These are phyloP conservation scores for Tolypocladium tropicale DNA, from an alignment of 2,329 filamentous ascomycete genomes.

Conservation along the genomic window DNA sequence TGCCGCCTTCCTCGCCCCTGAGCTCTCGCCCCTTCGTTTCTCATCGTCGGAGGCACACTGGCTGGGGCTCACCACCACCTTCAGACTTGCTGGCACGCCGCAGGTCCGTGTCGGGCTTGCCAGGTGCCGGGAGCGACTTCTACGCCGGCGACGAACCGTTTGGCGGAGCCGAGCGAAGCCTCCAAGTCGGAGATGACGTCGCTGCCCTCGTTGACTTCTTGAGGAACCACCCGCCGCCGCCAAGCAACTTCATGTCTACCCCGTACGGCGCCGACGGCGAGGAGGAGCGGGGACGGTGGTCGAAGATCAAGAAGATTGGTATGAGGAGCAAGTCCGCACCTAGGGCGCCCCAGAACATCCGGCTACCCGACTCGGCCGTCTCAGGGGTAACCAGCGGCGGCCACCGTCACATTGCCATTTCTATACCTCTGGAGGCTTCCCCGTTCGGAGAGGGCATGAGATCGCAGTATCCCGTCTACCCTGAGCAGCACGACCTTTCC, in stretches of 20 bases:
- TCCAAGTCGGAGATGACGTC: conserved; percentile 15
- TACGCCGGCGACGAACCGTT: conserved; percentile 1
- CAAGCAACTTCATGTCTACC: conserved; percentile 39
- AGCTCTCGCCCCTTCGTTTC: conserved; percentile 1
- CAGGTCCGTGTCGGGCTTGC: background rate
- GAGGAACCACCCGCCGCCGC: conserved; percentile 35
- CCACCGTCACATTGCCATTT: conserved; percentile 49
- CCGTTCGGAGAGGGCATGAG: conserved; percentile 25
- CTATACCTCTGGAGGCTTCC: conserved; percentile 42
- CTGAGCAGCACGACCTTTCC: conserved; percentile 8
- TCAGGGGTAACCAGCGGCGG: conserved; percentile 42
- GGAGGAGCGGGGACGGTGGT: conserved; percentile 27
- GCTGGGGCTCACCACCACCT: background rate
- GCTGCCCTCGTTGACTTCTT: conserved; percentile 37
- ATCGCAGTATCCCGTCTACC: conserved; percentile 23
- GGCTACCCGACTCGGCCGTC: conserved; percentile 45
- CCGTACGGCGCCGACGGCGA: conserved; percentile 19
- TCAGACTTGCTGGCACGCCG: background rate
- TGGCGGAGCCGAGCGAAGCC: conserved; percentile 7
- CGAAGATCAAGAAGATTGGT: conserved; percentile 29
- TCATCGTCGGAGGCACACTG: conserved; percentile 4
- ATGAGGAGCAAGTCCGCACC: conserved; percentile 24
- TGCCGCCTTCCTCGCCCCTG: background rate
- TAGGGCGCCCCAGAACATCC: conserved; percentile 20
- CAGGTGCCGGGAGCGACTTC: background rate